Evolutionary conservation across 768 basidiomycete genomes (phyloP), one percentile per base, ranked within the genome.

Genomic region (Chalciporus sphaerocephalus): DNA sequence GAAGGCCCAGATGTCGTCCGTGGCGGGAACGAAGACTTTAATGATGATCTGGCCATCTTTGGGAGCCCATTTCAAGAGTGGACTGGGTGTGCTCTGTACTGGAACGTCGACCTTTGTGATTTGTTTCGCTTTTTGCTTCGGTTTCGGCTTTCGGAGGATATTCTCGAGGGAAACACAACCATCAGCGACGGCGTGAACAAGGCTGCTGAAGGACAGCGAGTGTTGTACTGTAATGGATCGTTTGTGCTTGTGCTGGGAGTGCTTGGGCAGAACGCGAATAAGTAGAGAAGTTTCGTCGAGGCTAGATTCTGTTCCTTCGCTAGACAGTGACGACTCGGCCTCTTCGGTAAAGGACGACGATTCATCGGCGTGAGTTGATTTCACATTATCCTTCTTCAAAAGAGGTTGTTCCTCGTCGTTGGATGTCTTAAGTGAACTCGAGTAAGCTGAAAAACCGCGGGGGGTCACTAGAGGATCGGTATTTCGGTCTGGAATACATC

Each of bases 1-100:
- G 37, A 72, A 47, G 51, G 55, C 65, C 71, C 70, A 72, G 43
- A 69, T 60, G 47, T 72, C 71, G 47, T 71, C 65, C 27, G 63
- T 70, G 28, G 60, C 57, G 27, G 69, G 69, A 8, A 71, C 68
- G 35, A 66, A 64, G 11, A 72, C 67, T 52, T 72, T 72, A 58
- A 72, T 54, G 44, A 69, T 30, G 40, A 72, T 72, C 51, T 53
- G 56, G 4, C 65, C 69, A 21, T 64, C 51, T 23, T 54, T 54
- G 23, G 70, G 59, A 17, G 58, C 58, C 70, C 70, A 71, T 39
- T 52, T 56, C 5, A 42, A 38, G 11, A 18, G 45, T 22, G 39
- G 20, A 13, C 51, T 43, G 22, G 39, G 33, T 16, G 20, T 15
- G 15, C 46, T 46, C 13, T 20, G 15, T 13, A 16, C 2, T 22